Evolutionary conservation across 345 rosid genomes (phyloP).

Genomic region (Cochlearia excelsa): DNA sequence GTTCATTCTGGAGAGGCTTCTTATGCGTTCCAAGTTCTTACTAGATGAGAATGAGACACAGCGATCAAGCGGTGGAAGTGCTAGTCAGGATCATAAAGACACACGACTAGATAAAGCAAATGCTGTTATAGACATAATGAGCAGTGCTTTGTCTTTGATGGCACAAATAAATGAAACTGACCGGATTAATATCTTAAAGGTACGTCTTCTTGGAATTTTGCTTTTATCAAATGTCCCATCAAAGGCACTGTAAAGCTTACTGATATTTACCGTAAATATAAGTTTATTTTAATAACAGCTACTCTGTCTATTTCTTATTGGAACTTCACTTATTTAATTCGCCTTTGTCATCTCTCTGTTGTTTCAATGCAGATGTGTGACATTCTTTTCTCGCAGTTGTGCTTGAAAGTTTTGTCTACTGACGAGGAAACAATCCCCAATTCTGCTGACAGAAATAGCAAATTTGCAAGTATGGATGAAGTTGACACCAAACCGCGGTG

Average conservation of each 20-base stretch:
- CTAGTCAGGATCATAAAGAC: conserved; percentile 44
- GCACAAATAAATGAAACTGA: conserved; percentile 88
- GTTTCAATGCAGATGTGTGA: conserved; percentile 85
- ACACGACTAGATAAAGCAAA: conserved; percentile 85
- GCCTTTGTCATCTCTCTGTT: conserved; percentile 26
- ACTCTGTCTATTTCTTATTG: conserved; percentile 12
- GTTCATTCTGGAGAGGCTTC: conserved; percentile 89
- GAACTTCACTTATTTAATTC: conserved; percentile 16
- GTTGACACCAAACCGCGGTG: conserved; percentile 46
- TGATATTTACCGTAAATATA: conserved; percentile 4
- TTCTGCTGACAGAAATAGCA: conserved; percentile 43
- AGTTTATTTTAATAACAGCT: background rate
- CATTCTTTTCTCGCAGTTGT: conserved; percentile 89
- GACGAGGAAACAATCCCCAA: conserved; percentile 44
- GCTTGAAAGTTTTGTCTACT: conserved; percentile 79
- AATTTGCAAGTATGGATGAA: conserved; percentile 48
- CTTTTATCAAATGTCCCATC: conserved; percentile 3
- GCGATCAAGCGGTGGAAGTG: conserved; percentile 42
- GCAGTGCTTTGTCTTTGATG: conserved; percentile 82
- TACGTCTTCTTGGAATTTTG: conserved; percentile 30
- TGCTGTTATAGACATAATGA: conserved; percentile 91
- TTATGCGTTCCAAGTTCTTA: conserved; percentile 87
- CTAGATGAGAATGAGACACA: conserved; percentile 85
- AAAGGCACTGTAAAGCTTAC: conserved; percentile 16
- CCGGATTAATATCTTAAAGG: conserved; percentile 91